Evolutionary conservation across 305 asterid species (phyloP), one percentile per base, ranked within the genome.

Genomic region (Fraxinus platypoda): DNA sequence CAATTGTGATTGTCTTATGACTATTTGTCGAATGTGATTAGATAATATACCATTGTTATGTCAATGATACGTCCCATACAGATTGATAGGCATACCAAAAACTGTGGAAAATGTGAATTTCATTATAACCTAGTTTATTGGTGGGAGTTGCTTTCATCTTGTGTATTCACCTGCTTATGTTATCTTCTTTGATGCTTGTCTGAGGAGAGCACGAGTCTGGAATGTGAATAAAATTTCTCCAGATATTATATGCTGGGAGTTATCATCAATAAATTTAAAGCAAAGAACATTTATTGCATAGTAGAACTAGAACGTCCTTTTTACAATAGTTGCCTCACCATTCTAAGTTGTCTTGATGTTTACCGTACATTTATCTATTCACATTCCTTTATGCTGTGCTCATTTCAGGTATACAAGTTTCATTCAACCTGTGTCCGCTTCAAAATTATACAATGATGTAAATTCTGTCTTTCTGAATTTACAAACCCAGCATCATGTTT

Each of bases 391-490:
- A 37, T 78, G 49, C 62, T 87, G 77, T 86, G 75, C 38, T 83
- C 71, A 84, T 92, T 78, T 78, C 97, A 97, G 99, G 93, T 97
- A 94, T 87, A 97, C 98, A 59, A 94, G 98, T 85, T 97, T 90
- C 88, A 90, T 94, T 82, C 98, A 97, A 80, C 99, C 98, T 8
- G 94, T 97, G 87, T 92, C 98, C 41, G 94, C 98, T 78, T 90
- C 98, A 86, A 97, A 93, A 83, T 91, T 97, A 75, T 93, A 94
- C 89, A 97, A 94, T 85, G 99, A 97, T 84, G 99, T 97, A 93
- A 89, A 15, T 64, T 81, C 83, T 75, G 62, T 30, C 77, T 25
- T 76, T 38, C 37, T 71, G 80, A 21, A 80, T 77, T 37, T 19
- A 66, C 83, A 21, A 41, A 76, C 73, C 74, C 19, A 23, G 34